A percentile compares a stretch with the other conserved stretches of the same genome.
Conservation (phyloP, 345 rosid species). For the Corchorus capsularis region DNA sequence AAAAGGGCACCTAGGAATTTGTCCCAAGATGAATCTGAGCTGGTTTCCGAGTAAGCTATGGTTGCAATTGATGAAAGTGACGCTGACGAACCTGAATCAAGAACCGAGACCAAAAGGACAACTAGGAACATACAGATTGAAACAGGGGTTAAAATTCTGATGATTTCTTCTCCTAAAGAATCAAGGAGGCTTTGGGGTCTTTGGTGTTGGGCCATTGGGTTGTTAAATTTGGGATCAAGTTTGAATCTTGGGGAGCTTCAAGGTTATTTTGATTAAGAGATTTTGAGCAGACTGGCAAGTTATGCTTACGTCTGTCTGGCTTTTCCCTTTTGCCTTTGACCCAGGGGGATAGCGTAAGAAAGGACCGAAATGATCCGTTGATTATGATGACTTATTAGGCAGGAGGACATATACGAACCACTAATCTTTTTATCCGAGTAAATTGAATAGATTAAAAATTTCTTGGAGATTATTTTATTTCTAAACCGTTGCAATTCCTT, state of each 20-base stretch:
- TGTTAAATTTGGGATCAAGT: slow-evolving; percentile 24
- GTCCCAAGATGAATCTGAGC: slow-evolving; percentile 82
- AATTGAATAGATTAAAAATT: too few relatives aligned
- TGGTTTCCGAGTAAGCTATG: slow-evolving; percentile 72
- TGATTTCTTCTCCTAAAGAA: slow-evolving; percentile 78
- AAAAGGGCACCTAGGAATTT: slow-evolving; percentile 78
- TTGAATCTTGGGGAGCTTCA: slow-evolving; percentile 5
- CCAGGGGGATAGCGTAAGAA: neutral
- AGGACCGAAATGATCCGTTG: neutral
- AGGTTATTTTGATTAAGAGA: slow-evolving; percentile 1
- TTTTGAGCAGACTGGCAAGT: neutral
- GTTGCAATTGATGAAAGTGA: slow-evolving; percentile 64
- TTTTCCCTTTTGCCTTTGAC: too few relatives aligned
- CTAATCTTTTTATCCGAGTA: neutral
- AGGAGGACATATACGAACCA: neutral
- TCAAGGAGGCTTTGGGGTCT: slow-evolving; percentile 60
- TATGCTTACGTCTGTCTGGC: neutral
- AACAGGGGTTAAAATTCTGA: slow-evolving; percentile 81
- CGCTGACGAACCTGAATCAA: slow-evolving; percentile 53
- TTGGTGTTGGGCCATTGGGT: slow-evolving; percentile 62
- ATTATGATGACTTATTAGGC: neutral
- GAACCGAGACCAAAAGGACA: slow-evolving; percentile 71
- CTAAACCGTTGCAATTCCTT: too few relatives aligned
- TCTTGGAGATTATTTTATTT: too few relatives aligned
- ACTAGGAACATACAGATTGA: slow-evolving; percentile 88